Conservation (phyloP, 2,329 filamentous ascomycete species). For the Dothiorella sarmentorum region DNA sequence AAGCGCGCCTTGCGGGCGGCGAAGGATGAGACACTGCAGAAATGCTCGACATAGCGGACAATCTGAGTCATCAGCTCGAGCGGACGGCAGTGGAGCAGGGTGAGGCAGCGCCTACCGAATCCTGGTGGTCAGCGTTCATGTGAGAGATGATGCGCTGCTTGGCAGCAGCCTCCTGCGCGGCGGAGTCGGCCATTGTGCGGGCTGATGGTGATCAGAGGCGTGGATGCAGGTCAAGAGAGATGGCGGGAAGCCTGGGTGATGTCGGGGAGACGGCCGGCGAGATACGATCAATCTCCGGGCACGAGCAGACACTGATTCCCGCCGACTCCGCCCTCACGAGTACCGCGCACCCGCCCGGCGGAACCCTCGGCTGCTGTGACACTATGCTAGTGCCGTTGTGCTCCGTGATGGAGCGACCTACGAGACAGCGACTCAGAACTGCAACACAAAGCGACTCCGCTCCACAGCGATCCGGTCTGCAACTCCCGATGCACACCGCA, state of each 20-base stretch:
- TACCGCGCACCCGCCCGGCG: neutral
- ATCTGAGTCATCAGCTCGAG: constrained; percentile 39
- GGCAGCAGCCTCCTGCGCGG: constrained; percentile 45
- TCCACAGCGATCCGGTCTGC: neutral
- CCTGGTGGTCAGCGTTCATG: constrained; percentile 81
- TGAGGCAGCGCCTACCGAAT: constrained; percentile 49
- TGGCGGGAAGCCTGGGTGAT: neutral
- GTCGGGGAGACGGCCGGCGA: neutral
- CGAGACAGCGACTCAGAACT: no score
- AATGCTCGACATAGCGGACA: constrained; percentile 73
- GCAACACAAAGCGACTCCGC: neutral
- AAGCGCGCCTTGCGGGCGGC: constrained; percentile 59
- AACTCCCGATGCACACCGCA: neutral
- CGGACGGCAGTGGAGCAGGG: neutral
- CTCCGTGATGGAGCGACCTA: neutral
- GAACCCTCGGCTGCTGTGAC: neutral
- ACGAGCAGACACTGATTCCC: neutral
- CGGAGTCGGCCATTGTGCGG: constrained; percentile 28
- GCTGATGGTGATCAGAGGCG: neutral
- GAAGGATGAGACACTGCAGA: constrained; percentile 55
- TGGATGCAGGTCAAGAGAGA: neutral
- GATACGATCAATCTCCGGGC: constrained; percentile 11
- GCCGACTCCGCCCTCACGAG: neutral
- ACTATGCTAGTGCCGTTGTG: no score
- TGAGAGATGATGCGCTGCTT: constrained; percentile 68